phyloP scores from a whole-genome alignment of 1,284 basidiomycete genomes.

The Cutaneotrichosporon sp. region DNA sequence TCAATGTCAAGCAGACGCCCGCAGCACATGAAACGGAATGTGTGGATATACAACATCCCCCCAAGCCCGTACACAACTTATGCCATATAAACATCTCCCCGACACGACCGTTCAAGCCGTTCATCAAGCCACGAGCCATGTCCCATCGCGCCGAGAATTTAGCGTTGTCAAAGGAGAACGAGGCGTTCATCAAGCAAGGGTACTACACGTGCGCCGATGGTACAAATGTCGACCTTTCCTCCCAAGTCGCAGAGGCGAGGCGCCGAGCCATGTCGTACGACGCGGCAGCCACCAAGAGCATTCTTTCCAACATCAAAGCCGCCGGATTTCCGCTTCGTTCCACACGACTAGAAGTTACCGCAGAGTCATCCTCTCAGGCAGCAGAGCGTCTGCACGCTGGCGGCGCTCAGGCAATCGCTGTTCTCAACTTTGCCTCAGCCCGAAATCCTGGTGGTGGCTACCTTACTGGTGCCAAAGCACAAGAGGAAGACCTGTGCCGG shows the following conservation, averaged over 20 bases:
- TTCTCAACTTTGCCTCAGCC: conserved; percentile 19
- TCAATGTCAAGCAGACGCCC: too few species aligned
- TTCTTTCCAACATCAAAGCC: neutral
- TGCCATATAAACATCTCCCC: too few species aligned
- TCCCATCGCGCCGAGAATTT: conserved; percentile 1
- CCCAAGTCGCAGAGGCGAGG: neutral
- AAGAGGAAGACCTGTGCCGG: conserved; percentile 20
- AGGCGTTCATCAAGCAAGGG: conserved; percentile 5
- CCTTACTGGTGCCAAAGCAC: conserved; percentile 13
- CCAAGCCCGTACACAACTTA: too few species aligned
- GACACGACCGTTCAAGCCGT: too few species aligned
- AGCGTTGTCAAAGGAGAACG: conserved; percentile 9
- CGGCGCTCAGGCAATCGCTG: neutral
- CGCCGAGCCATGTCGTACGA: conserved; percentile 1
- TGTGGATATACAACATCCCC: too few species aligned
- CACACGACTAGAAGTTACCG: conserved; percentile 4
- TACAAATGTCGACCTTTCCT: conserved; percentile 9
- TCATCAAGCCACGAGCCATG: too few species aligned
- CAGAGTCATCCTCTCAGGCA: conserved; percentile 11
- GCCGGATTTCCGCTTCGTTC: neutral
- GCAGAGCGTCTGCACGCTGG: conserved; percentile 6
- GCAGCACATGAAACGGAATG: too few species aligned
- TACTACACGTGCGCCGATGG: neutral
- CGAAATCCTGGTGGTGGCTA: conserved; percentile 18
- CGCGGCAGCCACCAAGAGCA: neutral